Conservation (phyloP, 2,329 filamentous ascomycete genomes). For the Sclerotinia borealis region DNA sequence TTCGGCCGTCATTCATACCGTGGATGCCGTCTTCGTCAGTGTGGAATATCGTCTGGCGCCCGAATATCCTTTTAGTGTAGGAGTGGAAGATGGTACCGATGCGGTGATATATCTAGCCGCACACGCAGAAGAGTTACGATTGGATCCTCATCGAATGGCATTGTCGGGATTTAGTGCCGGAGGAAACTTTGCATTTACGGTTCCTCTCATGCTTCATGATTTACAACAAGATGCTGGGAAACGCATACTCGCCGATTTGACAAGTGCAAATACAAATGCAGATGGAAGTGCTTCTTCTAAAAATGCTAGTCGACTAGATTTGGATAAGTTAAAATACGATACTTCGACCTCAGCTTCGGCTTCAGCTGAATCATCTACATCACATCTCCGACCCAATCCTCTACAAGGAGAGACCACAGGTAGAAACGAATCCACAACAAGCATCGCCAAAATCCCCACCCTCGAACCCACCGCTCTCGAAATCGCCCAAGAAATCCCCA, state of each 20-base stretch:
- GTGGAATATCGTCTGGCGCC: conserved; percentile 66
- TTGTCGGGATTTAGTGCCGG: conserved; percentile 54
- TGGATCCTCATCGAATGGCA: conserved; percentile 51
- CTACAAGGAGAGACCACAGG: not conserved
- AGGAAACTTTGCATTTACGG: conserved; percentile 40
- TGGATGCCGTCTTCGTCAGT: conserved; percentile 53
- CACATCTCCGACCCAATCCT: not conserved
- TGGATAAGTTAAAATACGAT: not conserved
- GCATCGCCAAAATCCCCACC: conserved; percentile 26
- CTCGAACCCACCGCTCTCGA: conserved; percentile 31
- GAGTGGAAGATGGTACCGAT: conserved; percentile 60
- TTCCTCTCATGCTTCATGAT: conserved; percentile 39
- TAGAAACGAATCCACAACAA: conserved; percentile 15
- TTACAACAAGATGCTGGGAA: conserved; percentile 35
- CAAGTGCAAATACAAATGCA: not conserved
- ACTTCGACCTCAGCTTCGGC: not conserved
- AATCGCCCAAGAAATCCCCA: conserved; percentile 32
- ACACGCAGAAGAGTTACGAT: conserved; percentile 49
- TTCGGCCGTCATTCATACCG: conserved; percentile 43
- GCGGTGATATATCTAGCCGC: conserved; percentile 55
- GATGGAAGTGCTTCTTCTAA: not conserved
- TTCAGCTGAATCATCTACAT: not conserved
- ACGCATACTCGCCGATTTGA: conserved; percentile 30
- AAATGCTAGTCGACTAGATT: not conserved
- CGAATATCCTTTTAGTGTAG: conserved; percentile 56